Percentiles rank a stretch among this genome's conserved stretches.
These are phyloP conservation scores for Eucalyptus cloeziana DNA, from an alignment of 345 rosid genomes.

Conservation along the genomic window DNA sequence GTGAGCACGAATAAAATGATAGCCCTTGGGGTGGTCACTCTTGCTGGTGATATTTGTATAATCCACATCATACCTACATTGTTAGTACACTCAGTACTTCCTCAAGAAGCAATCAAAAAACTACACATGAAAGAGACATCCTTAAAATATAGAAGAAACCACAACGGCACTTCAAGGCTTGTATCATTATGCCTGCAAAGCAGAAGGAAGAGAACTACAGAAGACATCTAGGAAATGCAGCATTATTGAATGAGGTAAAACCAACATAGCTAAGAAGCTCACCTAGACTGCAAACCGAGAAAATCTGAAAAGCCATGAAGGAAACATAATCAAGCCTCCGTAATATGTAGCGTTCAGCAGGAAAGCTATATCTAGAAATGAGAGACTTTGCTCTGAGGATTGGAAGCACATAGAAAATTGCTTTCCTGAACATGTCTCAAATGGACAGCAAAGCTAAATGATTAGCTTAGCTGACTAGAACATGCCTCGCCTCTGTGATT, in stretches of 20 bases:
- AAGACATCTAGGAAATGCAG: background rate
- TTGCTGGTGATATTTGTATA: background rate
- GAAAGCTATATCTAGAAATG: too few relatives aligned
- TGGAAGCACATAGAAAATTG: too few relatives aligned
- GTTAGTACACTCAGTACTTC: background rate
- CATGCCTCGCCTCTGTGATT: background rate
- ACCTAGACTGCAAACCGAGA: too few relatives aligned
- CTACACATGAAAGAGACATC: background rate
- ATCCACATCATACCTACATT: background rate
- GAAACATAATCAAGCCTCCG: too few relatives aligned
- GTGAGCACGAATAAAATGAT: too few relatives aligned
- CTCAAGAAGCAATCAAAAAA: background rate
- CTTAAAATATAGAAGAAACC: background rate
- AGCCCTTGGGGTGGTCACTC: background rate
- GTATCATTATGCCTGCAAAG: rapidly evolving
- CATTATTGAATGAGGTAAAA: background rate
- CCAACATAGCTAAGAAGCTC: too few relatives aligned
- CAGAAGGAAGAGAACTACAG: background rate
- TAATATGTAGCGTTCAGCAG: too few relatives aligned
- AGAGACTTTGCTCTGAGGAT: too few relatives aligned
- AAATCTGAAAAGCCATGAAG: too few relatives aligned
- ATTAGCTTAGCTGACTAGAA: too few relatives aligned
- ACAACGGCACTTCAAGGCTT: background rate
- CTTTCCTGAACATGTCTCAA: too few relatives aligned
- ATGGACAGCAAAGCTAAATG: too few relatives aligned